phyloP scores from a whole-genome alignment of 106 monocot species.

The Dendrobium chrysotoxum region DNA sequence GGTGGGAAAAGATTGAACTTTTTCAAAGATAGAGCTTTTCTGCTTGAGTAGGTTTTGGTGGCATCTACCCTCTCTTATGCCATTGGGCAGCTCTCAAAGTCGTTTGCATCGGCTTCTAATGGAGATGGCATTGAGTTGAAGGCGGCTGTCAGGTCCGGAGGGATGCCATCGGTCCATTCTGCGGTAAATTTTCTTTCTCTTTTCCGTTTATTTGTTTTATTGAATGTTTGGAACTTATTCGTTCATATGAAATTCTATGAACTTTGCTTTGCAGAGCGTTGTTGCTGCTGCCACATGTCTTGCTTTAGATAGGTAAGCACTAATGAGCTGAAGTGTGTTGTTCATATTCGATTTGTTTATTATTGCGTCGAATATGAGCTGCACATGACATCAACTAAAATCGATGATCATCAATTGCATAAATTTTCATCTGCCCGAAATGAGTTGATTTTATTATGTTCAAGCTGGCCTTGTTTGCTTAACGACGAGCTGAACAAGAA shows the following conservation, averaged over 20 bases:
- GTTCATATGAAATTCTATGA: not conserved
- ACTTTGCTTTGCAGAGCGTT: slow-evolving; percentile 46
- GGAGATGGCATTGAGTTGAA: slow-evolving; percentile 33
- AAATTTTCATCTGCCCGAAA: not conserved
- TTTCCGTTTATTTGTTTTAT: not conserved
- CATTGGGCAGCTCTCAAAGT: slow-evolving; percentile 56
- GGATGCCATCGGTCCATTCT: slow-evolving; percentile 69
- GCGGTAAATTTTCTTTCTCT: slow-evolving; percentile 25
- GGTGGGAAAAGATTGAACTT: not conserved
- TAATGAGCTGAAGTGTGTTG: not conserved
- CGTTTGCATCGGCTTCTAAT: slow-evolving; percentile 24
- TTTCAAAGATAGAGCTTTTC: not conserved
- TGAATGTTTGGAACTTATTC: not conserved
- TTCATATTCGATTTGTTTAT: not conserved
- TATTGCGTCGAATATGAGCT: not conserved
- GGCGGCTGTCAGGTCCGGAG: slow-evolving; percentile 41
- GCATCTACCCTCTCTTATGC: slow-evolving; percentile 35
- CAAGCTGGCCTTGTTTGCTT: too few relatives aligned
- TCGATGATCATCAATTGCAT: not conserved
- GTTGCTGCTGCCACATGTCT: slow-evolving; percentile 73
- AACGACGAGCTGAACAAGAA: too few relatives aligned
- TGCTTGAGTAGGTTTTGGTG: slow-evolving; percentile 36
- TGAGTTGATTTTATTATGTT: too few relatives aligned
- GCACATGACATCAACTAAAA: not conserved
- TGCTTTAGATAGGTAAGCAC: slow-evolving; percentile 70